Evolutionary conservation across 2,329 filamentous ascomycete species (phyloP), one percentile per base, ranked within the genome.

Genomic region (Pseudodiploospora longispora): DNA sequence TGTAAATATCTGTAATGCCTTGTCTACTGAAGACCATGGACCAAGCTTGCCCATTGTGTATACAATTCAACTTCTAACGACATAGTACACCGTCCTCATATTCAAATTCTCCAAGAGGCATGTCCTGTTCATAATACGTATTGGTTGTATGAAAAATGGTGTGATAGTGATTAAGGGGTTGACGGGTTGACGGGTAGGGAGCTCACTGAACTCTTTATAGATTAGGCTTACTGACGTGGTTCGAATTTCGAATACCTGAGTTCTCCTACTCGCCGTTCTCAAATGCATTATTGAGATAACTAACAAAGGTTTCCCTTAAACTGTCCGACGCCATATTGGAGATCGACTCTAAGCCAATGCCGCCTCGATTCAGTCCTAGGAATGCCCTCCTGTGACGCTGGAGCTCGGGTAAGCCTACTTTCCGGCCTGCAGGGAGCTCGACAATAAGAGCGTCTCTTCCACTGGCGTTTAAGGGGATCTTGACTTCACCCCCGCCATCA

Each of bases 351-450:
- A 71, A 65, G 38, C 69, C 80, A 47, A 78, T 89, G 58, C 72
- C 85, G 56, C 67, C 87, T 41, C 87, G 71, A 54, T 90, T 90
- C 60, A 94, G 62, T 5, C 74, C 76, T 54, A 91, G 81, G 64
- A 87, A 94, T 40, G 88, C 85, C 55, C 87, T 75, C 47, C 87
- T 73, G 53, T 90, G 67, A 50, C 87, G 74, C 66, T 94, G 87
- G 52, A 94, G 66, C 59, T 88, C 84, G 6, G 87, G 82, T 36
- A 93, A 59, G 1, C 82, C 82, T 40, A 88, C 67, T 50, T 78
- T 80, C 48, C 75, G 78, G 7, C 70, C 70, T 6, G 55, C 50
- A 0, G 87, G 86, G 40, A 93, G 66, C 51, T 82, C 75, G 27
- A 93, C 70, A 1, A 74, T 64, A 45, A 82, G 62, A 10, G 75